Evolutionary conservation across 2,329 filamentous ascomycete genomes (phyloP), one percentile per base, ranked within the genome.

Genomic region (Colletotrichum sp.): DNA sequence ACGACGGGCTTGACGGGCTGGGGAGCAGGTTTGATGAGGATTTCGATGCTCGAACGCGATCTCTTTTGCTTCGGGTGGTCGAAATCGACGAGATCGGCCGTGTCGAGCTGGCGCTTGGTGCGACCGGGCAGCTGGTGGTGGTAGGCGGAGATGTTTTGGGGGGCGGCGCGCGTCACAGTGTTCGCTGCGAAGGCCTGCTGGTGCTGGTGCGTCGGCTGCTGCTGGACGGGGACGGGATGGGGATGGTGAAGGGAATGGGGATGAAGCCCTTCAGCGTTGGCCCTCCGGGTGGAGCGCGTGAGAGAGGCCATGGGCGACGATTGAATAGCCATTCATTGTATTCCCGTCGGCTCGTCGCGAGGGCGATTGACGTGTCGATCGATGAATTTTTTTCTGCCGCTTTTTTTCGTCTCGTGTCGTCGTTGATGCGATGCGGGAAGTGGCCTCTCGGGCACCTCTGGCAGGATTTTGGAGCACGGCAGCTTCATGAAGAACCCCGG

Each of bases 11-110:
- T 82, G 73, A 82, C 64, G 74, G 74, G 18, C 55, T 71, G 66
- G 69, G 68, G 64, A 67, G 80, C 76, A 77, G 80, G 74, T 69
- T 77, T 78, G 74, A 78, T 66, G 67, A 88, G 82, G 64, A 91
- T 89, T 79, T 91, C 89, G 78, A 91, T 88, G 28, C 88, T 84
- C 78, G 91, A 88, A 76, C 87, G 85, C 69, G 87, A 82, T 81
- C 85, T 88, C 83, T 92, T 92, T 70, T 84, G 80, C 71, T 86
- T 85, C 61, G 86, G 79, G 65, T 83, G 81, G 77, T 89, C 87
- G 79, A 86, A 83, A 71, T 90, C 87, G 80, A 83, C 83, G 39
- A 66, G 16, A 28, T 88, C 86, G 71, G 84, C 80, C 67, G 83
- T 76, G 66, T 90, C 88, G 79, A 89, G 85, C 65, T 83, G 84